Evolutionary conservation across 306 rosid genomes (phyloP), one percentile per base, ranked within the genome.

Genomic region (Elaeagnus macrophylla): DNA sequence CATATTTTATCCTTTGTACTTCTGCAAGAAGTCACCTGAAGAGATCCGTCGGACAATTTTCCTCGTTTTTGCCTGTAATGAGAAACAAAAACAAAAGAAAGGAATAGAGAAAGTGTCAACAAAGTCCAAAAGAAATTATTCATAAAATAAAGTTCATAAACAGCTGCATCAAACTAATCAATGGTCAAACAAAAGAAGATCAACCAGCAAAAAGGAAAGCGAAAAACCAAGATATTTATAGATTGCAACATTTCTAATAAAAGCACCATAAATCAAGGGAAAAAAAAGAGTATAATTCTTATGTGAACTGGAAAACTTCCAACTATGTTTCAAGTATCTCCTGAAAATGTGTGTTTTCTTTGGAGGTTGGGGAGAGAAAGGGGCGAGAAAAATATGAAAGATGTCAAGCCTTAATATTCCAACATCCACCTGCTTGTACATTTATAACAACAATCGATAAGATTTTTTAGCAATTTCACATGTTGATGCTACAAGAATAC

Each of bases 61-160:
- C 76, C 80, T 36, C 71, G 78, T 49, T 45, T 53, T 62, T 37
- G 54, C 84, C 95, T 84, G 83, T 58, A 62, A n/a, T n/a, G n/a
- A n/a, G n/a, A n/a, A n/a, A n/a, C n/a, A n/a, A n/a, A n/a, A n/a
- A 41, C 41, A 45, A 54, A 48, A 62, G 52, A 43, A 53, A 48
- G 17, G 48, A 56, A n/a, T n/a, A n/a, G n/a, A n/a, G n/a, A 1
- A 20, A 20, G 32, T 20, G 32, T 20, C 32, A 20, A 20, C 32
- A 20, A 20, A 20, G 62, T 73, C 25, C n/a, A 48, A 47, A 65
- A 51, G 57, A 12, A 62, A 54, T 57, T 39, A 41, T 46, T 15
- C 47, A 15, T 57, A 40, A 48, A 11, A 59, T 51, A 48, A 60
- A 66, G 12, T 25, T 39, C 48, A 53, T 11, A 37, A 25, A n/a